Conservation (phyloP, 495 filamentous ascomycete species). For the Talaromyces liani region DNA sequence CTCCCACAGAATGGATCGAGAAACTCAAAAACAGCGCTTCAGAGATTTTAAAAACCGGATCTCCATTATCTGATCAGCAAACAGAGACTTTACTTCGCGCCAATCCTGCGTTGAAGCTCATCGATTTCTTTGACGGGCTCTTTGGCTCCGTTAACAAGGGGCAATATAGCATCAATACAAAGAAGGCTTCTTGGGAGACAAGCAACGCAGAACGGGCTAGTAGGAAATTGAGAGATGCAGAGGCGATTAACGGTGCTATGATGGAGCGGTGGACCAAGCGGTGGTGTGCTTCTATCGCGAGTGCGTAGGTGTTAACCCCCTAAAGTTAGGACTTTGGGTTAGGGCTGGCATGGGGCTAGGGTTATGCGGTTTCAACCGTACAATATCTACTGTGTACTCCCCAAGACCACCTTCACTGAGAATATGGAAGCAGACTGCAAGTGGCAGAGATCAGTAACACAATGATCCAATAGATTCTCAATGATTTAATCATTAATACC, state of each 20-base stretch:
- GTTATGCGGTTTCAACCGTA: not conserved
- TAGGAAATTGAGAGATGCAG: not conserved
- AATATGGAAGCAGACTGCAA: too few relatives aligned
- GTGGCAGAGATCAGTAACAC: too few relatives aligned
- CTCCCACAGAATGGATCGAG: conserved; percentile 14
- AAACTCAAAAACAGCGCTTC: not conserved
- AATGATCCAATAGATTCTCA: too few relatives aligned
- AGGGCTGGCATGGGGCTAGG: not conserved
- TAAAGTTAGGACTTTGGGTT: not conserved
- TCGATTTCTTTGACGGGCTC: conserved; percentile 15
- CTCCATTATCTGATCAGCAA: conserved; percentile 6
- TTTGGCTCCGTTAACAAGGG: not conserved
- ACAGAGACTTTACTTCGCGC: conserved; percentile 1
- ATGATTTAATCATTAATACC: too few relatives aligned
- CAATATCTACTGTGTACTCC: not conserved
- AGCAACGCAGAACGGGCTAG: not conserved
- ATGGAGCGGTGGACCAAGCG: not conserved
- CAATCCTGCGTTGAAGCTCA: conserved; percentile 20
- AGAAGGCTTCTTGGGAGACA: not conserved
- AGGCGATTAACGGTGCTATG: not conserved
- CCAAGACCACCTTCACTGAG: too few relatives aligned
- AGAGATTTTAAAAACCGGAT: not conserved
- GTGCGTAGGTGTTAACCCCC: too few relatives aligned
- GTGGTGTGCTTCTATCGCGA: not conserved
- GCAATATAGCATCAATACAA: not conserved